A percentile compares a stretch with the other conserved stretches of the same genome.
Conservation (phyloP, 306 rosid genomes). For the Canavalia ensiformis region DNA sequence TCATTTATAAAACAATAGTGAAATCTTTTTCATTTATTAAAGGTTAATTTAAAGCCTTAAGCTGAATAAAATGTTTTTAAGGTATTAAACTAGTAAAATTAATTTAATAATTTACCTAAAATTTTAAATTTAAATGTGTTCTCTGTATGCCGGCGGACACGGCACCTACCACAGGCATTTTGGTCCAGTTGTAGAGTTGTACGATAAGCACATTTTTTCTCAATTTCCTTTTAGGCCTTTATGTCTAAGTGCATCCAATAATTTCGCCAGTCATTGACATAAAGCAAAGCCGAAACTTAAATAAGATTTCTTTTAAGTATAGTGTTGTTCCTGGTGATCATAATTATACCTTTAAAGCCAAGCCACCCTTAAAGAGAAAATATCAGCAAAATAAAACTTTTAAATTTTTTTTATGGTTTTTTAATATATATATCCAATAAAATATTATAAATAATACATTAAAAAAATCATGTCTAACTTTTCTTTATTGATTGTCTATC, state of each 20-base stretch:
- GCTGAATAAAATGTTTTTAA: too few species aligned
- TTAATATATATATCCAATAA: too few species aligned
- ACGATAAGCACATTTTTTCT: conserved; percentile 16
- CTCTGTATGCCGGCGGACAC: too few species aligned
- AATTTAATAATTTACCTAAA: too few species aligned
- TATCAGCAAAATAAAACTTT: neutral
- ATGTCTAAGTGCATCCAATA: conserved; percentile 21
- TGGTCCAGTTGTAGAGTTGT: neutral
- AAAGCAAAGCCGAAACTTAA: conserved; percentile 46
- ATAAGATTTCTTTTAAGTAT: neutral
- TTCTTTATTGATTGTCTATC: too few species aligned
- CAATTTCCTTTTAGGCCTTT: neutral
- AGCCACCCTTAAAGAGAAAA: neutral
- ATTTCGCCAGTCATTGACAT: conserved; percentile 29
- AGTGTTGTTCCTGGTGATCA: neutral
- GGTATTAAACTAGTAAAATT: too few species aligned
- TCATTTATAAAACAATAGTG: neutral
- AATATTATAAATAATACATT: too few species aligned
- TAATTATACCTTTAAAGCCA: conserved; percentile 43
- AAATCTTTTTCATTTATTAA: neutral
- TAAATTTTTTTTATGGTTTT: too few species aligned
- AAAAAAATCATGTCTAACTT: too few species aligned
- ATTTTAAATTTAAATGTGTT: too few species aligned
- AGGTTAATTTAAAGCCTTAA: neutral
- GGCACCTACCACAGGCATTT: conserved; percentile 11